Evolutionary conservation across 306 rosid genomes (phyloP), one percentile per base, ranked within the genome.

Genomic region (Sophora flavescens): DNA sequence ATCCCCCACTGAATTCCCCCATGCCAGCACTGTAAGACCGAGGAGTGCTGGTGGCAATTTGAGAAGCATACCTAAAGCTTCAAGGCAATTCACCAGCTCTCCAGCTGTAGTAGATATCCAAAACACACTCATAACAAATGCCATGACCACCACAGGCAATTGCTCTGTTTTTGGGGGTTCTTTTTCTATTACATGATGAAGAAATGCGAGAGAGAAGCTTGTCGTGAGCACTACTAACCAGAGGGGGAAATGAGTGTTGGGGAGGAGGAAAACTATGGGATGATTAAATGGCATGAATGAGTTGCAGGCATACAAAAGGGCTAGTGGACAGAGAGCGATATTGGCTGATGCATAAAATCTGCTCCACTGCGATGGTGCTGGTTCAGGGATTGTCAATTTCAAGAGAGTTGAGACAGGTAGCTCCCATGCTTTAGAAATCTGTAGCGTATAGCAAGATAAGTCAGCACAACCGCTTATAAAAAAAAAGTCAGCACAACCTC

Each of bases 1-100:
- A 82, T 95, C 97, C 74, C 99, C 97, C 58, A 92, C 97, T 1
- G 97, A 95, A 68, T 95, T 95, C 52, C 99, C 99, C 99, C 97
- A 95, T 18, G 99, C 99, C 75, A 95, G 96, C 48, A 95, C 99
- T 0, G 97, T 95, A 13, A 92, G 96, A 70, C 99, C 96, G 0
- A 95, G 97, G 77, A 95, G 84, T 50, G 96, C 78, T 1, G 87
- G 88, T 0, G 97, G 93, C 78, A 92, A 78, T 78, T 90, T 73
- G 62, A 95, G 97, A 60, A 88, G 93, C 1, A 72, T 41, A 12
- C 97, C 97, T 6, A 95, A 74, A 48, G 88, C 86, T 59, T 87
- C 97, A 33, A 95, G 97, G 85, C 99, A 95, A 78, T 88, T 95
- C 74, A 95, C 86, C 79, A 95, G 87, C 78, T 92, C 97, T 64